Evolutionary conservation across 164 flowering plant genomes (phyloP).

Genomic region (grape (Vitis vinifera)): DNA sequence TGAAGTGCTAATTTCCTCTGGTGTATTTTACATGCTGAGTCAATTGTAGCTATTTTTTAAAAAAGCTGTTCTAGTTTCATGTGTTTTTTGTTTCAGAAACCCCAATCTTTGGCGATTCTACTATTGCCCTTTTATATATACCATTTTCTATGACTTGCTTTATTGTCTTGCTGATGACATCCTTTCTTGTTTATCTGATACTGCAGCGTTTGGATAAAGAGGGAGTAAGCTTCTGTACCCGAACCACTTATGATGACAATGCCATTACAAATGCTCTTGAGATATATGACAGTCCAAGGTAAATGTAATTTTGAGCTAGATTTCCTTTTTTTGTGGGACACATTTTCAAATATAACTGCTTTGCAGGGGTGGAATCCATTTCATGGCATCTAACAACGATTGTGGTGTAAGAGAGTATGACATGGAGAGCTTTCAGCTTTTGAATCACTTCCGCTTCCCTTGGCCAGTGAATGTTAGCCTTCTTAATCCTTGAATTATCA

Average conservation of each 20-base stretch:
- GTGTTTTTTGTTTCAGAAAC: too few species aligned
- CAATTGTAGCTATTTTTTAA: too few species aligned
- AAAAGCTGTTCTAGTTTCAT: too few species aligned
- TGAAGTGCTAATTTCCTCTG: too few species aligned
- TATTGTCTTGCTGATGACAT: too few species aligned
- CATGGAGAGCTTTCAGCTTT: slow-evolving; percentile 58
- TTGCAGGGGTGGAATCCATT: slow-evolving; percentile 56
- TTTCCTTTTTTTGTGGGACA: neutral
- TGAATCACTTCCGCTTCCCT: slow-evolving; percentile 57
- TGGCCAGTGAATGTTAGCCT: slow-evolving; percentile 83
- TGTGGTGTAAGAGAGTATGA: slow-evolving; percentile 66
- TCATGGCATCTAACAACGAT: slow-evolving; percentile 75
- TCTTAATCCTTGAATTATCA: neutral
- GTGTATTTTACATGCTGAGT: too few species aligned
- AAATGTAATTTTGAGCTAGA: neutral
- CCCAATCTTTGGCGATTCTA: too few species aligned
- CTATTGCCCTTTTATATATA: too few species aligned
- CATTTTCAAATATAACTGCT: too few species aligned
- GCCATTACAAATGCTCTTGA: slow-evolving; percentile 75
- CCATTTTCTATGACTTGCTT: too few species aligned
- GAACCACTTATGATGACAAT: slow-evolving; percentile 62
- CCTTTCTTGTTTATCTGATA: neutral
- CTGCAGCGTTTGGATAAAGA: slow-evolving; percentile 52
- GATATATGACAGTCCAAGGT: slow-evolving; percentile 62
- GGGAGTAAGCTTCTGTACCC: slow-evolving; percentile 71